A percentile compares a stretch with the other conserved stretches of the same genome.
These are phyloP conservation scores for Ambrosiella beaveri DNA, from an alignment of 2,329 filamentous ascomycete species.

Conservation along the genomic window DNA sequence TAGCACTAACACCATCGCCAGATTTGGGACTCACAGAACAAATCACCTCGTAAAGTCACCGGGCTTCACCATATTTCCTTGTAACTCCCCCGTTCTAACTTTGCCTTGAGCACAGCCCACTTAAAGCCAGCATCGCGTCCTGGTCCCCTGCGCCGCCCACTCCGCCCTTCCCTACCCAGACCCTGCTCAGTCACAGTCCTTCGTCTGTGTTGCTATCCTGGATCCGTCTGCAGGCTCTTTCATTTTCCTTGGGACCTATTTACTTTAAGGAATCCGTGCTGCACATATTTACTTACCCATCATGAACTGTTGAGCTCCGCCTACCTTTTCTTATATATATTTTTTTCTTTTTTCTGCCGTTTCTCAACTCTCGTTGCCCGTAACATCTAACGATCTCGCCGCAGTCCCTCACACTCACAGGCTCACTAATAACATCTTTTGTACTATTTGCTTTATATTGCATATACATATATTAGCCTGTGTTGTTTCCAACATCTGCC, in stretches of 20 bases:
- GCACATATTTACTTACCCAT: neutral
- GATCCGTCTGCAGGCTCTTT: neutral
- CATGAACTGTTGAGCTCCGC: neutral
- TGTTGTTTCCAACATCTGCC: neutral
- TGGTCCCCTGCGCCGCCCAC: constrained; percentile 8
- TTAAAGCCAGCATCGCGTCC: constrained; percentile 4
- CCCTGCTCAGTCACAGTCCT: neutral
- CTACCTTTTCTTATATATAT: constrained; percentile 1
- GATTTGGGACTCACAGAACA: no score
- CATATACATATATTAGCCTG: neutral
- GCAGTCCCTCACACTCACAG: no score
- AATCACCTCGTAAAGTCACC: no score
- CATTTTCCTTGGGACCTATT: neutral
- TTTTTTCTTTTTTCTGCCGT: neutral
- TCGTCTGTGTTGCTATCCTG: neutral
- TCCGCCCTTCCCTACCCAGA: constrained; percentile 3
- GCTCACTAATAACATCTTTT: neutral
- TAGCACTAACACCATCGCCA: no score
- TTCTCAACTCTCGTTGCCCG: neutral
- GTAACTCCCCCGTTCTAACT: neutral
- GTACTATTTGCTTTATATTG: neutral
- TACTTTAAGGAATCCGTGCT: neutral
- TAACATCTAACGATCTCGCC: no score
- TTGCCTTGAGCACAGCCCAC: constrained; percentile 2
- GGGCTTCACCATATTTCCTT: no score